These are phyloP conservation scores for Crithidia mellificae DNA, from an alignment of 208 protist genomes.

Conservation along the genomic window DNA sequence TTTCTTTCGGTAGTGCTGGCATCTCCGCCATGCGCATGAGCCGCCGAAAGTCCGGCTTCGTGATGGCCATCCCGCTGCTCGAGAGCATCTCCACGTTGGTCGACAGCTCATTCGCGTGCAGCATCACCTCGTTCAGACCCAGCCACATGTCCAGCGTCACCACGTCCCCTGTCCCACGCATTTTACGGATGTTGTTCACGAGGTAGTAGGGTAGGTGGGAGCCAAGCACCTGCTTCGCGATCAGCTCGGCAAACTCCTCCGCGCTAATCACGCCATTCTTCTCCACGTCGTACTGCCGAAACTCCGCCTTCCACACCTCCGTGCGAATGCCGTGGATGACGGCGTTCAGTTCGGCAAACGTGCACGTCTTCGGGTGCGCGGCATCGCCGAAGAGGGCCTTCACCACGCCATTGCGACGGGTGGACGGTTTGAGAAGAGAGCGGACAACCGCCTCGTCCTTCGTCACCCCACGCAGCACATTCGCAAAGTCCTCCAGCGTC, in stretches of 20 bases:
- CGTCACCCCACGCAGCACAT: constrained; percentile 68
- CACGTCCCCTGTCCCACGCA: constrained; percentile 39
- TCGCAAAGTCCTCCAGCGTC: constrained; percentile 69
- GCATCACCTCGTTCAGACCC: constrained; percentile 74
- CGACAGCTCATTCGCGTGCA: constrained; percentile 47
- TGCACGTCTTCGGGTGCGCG: constrained; percentile 36
- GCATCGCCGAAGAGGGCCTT: constrained; percentile 62
- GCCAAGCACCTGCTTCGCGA: constrained; percentile 80
- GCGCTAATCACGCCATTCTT: constrained; percentile 53
- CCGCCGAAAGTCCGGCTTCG: constrained; percentile 59
- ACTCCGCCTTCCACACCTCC: constrained; percentile 86
- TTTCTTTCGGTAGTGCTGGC: constrained; percentile 35
- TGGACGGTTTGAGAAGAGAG: constrained; percentile 40
- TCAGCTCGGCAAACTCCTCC: constrained; percentile 74
- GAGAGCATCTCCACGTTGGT: constrained; percentile 71
- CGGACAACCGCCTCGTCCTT: constrained; percentile 54
- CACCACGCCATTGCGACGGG: constrained; percentile 60
- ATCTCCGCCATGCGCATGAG: constrained; percentile 58
- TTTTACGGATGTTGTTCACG: constrained; percentile 75
- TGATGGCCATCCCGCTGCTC: constrained; percentile 57
- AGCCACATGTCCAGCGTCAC: constrained; percentile 79
- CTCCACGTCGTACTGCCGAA: constrained; percentile 68
- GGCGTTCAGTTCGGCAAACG: constrained; percentile 49
- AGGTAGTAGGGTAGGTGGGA: constrained; percentile 86
- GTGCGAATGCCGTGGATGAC: constrained; percentile 56